Conservation (phyloP, 108 stramenopile genomes). For the Nannochloropsis gaditana region DNA sequence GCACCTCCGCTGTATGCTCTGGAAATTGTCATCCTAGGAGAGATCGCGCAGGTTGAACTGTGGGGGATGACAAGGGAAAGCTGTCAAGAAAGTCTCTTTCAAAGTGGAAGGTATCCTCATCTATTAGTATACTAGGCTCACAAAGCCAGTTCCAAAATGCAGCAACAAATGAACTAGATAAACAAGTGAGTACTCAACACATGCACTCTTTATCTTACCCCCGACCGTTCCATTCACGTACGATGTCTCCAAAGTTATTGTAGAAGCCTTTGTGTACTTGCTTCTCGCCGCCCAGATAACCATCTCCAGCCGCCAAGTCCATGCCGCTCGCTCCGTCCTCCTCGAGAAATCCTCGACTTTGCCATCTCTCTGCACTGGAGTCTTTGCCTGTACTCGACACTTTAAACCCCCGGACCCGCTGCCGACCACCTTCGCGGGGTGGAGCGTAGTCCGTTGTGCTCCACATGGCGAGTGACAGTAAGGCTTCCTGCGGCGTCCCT, state of each 20-base stretch:
- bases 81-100: not conserved
- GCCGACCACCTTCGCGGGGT: slow-evolving; percentile 2
- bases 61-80: not conserved
- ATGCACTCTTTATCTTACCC: not conserved
- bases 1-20: too few species aligned
- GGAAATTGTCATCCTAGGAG: not conserved
- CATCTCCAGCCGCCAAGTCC: not conserved
- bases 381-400: not conserved
- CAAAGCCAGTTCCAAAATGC: not conserved
- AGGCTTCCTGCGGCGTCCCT: too few species aligned
- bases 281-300: slow-evolving; percentile 9
- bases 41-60: slow-evolving; percentile 19
- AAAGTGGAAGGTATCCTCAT: not conserved
- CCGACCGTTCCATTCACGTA: not conserved
- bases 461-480: not conserved
- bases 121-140: not conserved
- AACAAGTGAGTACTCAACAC: not conserved
- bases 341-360: not conserved
- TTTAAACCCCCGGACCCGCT: not conserved
- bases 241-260: slow-evolving; percentile 11
- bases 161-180: not conserved
- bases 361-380: not conserved
- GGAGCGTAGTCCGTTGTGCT: not conserved
- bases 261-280: slow-evolving; percentile 3
- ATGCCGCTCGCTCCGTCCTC: not conserved